phyloP scores from a whole-genome alignment of 495 filamentous ascomycete genomes.

The Penicillium paradoxum region DNA sequence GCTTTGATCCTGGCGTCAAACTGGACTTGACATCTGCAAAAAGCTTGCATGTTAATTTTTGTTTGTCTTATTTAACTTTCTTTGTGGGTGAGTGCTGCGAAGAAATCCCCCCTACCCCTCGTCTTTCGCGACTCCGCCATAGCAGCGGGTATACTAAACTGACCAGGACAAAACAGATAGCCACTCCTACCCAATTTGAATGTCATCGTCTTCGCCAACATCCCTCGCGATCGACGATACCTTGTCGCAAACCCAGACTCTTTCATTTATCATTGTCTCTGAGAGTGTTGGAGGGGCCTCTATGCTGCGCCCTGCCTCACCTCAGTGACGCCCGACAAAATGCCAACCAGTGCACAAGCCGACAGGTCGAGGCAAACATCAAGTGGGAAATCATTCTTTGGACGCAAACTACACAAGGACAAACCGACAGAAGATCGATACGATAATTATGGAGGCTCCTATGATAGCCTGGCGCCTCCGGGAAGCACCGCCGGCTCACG shows the following conservation, averaged over 20 bases:
- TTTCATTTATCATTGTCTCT: conserved; percentile 1
- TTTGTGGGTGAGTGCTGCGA: conserved; percentile 14
- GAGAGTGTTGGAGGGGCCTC: conserved; percentile 17
- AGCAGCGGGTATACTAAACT: conserved; percentile 26
- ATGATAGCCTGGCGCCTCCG: conserved; percentile 44
- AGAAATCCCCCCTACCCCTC: background rate
- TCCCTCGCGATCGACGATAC: conserved; percentile 16
- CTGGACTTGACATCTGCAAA: conserved; percentile 19
- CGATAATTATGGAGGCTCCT: conserved; percentile 47
- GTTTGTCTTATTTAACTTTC: conserved; percentile 6
- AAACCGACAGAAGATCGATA: conserved; percentile 54
- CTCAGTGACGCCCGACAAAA: conserved; percentile 39
- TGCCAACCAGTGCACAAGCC: conserved; percentile 56
- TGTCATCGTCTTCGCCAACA: conserved; percentile 17
- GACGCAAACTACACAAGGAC: conserved; percentile 70
- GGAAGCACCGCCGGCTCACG: conserved; percentile 60
- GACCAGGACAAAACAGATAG: conserved; percentile 20
- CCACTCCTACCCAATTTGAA: conserved; percentile 15
- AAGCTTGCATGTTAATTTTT: conserved; percentile 12
- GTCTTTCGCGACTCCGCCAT: conserved; percentile 3
- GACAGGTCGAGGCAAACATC: conserved; percentile 82
- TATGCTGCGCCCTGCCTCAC: conserved; percentile 41
- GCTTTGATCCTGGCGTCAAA: conserved; percentile 30
- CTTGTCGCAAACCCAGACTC: background rate
- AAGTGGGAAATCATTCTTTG: conserved; percentile 82